phyloP scores from a whole-genome alignment of 352 stramenopile species.

The Phytopythium oedochilum region DNA sequence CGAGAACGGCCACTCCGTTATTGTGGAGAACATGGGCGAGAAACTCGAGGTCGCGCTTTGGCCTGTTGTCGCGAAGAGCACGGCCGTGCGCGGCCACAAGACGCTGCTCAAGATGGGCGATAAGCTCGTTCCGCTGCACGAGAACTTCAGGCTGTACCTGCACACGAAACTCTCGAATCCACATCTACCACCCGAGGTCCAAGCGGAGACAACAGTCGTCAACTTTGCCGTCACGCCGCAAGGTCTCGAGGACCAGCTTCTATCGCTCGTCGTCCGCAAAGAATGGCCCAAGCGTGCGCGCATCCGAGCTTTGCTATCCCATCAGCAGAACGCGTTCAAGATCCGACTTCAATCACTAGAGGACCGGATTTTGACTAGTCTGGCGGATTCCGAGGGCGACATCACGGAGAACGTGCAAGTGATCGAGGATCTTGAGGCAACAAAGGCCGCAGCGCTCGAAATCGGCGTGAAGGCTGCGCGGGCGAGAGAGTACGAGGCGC shows the following conservation, averaged over 20 bases:
- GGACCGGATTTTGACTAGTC: conserved; percentile 83
- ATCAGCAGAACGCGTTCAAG: conserved; percentile 91
- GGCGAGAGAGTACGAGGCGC: conserved; percentile 61
- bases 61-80: conserved; percentile 74
- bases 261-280: conserved; percentile 85
- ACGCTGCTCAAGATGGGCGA: conserved; percentile 82
- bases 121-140: conserved; percentile 81
- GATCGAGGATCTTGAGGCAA: conserved; percentile 93
- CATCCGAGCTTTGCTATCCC: conserved; percentile 69
- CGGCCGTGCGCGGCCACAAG: conserved; percentile 70
- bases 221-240: conserved; percentile 91
- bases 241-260: conserved; percentile 88
- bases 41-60: conserved; percentile 83
- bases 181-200: conserved; percentile 88
- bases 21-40: conserved; percentile 90
- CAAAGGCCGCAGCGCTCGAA: conserved; percentile 86
- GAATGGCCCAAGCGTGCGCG: conserved; percentile 87
- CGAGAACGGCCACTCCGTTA: conserved; percentile 67
- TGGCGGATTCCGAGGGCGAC: conserved; percentile 80
- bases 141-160: conserved; percentile 82
- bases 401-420: conserved; percentile 95
- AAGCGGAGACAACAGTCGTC: conserved; percentile 89
- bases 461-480: conserved; percentile 82
- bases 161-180: conserved; percentile 94
- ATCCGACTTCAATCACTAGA: conserved; percentile 85